These are phyloP conservation scores for Pythium scleroteichum DNA, from an alignment of 352 stramenopile genomes.

Conservation along the genomic window DNA sequence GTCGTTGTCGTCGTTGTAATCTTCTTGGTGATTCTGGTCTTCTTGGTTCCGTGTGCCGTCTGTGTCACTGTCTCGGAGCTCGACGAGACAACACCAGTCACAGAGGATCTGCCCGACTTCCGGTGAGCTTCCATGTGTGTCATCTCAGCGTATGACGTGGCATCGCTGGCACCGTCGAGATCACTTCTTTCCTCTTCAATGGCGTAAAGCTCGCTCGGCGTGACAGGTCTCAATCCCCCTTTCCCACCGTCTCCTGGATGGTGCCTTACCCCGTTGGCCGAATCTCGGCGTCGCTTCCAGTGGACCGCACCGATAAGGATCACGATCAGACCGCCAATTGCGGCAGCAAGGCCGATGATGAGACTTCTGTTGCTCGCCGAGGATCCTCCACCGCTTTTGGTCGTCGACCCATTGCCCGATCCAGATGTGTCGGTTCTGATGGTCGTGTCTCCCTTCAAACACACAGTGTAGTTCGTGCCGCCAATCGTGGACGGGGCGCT, in stretches of 20 bases:
- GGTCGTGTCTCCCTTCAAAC: slow-evolving; percentile 17
- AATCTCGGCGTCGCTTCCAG: slow-evolving; percentile 13
- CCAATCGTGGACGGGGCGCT: slow-evolving; percentile 8
- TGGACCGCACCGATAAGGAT: slow-evolving; percentile 25
- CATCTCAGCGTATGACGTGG: slow-evolving; percentile 21
- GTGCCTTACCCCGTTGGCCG: slow-evolving; percentile 6
- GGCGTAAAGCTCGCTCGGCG: neutral
- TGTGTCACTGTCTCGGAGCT: neutral
- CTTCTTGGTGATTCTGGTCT: slow-evolving; percentile 13
- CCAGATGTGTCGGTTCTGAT: slow-evolving; percentile 6
- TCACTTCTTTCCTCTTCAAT: slow-evolving; percentile 13
- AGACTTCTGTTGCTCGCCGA: slow-evolving; percentile 3
- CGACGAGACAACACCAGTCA: neutral
- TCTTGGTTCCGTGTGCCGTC: neutral
- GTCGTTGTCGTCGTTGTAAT: slow-evolving; percentile 9
- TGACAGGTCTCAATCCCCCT: neutral
- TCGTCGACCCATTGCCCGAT: neutral
- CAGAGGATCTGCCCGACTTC: neutral
- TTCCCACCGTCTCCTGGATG: slow-evolving; percentile 4
- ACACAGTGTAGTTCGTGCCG: slow-evolving; percentile 29
- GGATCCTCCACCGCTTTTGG: neutral
- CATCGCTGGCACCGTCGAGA: slow-evolving; percentile 12
- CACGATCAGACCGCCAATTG: slow-evolving; percentile 10
- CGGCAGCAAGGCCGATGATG: slow-evolving; percentile 14
- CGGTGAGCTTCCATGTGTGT: neutral